Evolutionary conservation across 306 rosid genomes (phyloP), one percentile per base, ranked within the genome.

Genomic region (Glycyrrhiza uralensis): DNA sequence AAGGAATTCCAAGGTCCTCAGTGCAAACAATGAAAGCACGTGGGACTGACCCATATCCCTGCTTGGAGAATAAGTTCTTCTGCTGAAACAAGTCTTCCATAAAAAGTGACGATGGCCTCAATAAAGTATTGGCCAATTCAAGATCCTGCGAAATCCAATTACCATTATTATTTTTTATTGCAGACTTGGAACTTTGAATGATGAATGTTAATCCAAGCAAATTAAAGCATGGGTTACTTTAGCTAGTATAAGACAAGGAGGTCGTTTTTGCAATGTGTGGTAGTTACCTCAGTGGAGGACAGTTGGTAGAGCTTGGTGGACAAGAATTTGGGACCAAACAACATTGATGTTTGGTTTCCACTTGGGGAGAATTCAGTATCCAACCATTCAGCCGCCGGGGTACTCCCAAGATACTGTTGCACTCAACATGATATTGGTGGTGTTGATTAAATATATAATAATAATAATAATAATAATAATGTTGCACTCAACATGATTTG

Each of bases 281-380:
- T 52, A 17, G 23, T 33, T 76, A 91, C 97, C 93, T 86, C 85
- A 13, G 4, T 4, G 12, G 96, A 59, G 52, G 80, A 72, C 13
- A 67, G 81, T 33, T 89, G 94, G 50, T 88, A 89, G 79, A 86
- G 79, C 28, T 65, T 79, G n/a, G 29, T 2, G 22, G 87, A 52
- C 19, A 84, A 7, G 64, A 76, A 80, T 12, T 83, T 47, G 56
- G 85, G 84, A 29, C 97, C 90, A 50, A 88, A 91, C 6, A 14
- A 0, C 58, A 88, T 14, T 24, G 78, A 36, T 6, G 80, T 44
- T 14, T 59, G 54, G 15, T 12, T 75, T 33, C 82, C 88, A 69
- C 20, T 13, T 0, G 3, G 1, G 1, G 4, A 46, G 49, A 82
- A 83, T 42, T 80, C 47, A 5, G 80, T 74, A 76, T 87, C 97